Evolutionary conservation across 129 eudicot genomes (phyloP).

Genomic region (Ambrosia trifida): DNA sequence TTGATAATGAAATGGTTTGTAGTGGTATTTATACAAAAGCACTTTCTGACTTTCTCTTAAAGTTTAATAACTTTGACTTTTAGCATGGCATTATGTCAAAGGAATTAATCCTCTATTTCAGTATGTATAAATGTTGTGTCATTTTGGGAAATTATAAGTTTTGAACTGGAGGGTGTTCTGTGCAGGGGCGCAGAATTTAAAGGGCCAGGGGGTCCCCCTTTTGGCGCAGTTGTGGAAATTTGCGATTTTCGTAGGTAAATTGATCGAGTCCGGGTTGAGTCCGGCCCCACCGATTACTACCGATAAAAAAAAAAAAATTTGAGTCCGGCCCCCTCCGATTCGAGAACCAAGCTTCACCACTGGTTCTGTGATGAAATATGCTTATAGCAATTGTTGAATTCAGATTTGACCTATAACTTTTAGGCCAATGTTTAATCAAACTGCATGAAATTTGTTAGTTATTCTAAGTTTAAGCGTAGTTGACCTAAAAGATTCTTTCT

Average conservation of each 20-base stretch:
- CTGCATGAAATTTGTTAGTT: background rate
- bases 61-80: background rate
- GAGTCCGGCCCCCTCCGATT: no score
- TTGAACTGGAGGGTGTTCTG: background rate
- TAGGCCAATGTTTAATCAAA: background rate
- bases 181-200: no score
- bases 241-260: no score
- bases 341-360: no score
- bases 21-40: constrained; percentile 22
- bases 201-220: no score
- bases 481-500: background rate
- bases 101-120: background rate
- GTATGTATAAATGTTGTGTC: background rate
- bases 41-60: background rate
- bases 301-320: no score
- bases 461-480: background rate
- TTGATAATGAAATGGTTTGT: constrained; percentile 14
- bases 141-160: background rate
- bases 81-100: background rate
- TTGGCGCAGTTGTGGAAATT: no score
- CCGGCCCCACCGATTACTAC: no score
- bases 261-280: no score
- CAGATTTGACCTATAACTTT: background rate
- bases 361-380: background rate
- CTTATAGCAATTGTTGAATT: background rate